Conservation (phyloP, 2,329 filamentous ascomycete species). For the Scedosporium boydii region DNA sequence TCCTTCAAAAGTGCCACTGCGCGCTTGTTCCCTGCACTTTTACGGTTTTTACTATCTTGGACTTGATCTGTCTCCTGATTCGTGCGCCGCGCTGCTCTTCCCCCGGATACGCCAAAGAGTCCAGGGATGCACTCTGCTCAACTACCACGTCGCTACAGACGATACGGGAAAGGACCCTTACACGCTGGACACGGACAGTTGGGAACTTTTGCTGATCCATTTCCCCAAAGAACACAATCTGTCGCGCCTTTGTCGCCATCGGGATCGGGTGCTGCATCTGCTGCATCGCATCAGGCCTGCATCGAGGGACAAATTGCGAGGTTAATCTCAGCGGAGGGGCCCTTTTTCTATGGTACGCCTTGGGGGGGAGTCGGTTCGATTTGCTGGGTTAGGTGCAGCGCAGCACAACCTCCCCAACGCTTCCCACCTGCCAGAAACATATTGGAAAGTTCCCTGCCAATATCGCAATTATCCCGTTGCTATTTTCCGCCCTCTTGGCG, state of each 20-base stretch:
- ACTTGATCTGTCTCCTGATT: neutral
- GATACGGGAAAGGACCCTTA: neutral
- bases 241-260: too few relatives aligned
- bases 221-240: neutral
- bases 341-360: neutral
- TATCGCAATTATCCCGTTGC: neutral
- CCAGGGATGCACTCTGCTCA: neutral
- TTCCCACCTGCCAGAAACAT: neutral
- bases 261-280: neutral
- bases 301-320: neutral
- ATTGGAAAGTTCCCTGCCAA: neutral
- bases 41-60: neutral
- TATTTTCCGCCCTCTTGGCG: neutral
- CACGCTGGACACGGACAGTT: neutral
- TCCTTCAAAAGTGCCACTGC: neutral
- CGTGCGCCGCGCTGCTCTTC: neutral
- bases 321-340: neutral
- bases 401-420: neutral
- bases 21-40: neutral
- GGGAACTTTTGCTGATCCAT: constrained; percentile 1
- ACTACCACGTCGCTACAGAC: neutral
- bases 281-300: neutral
- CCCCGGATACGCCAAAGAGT: neutral
- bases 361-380: neutral
- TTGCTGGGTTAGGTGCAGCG: neutral